Evolutionary conservation across 805 yeast species (phyloP), one percentile per base, ranked within the genome.

Genomic region (Starmera dryadoides): DNA sequence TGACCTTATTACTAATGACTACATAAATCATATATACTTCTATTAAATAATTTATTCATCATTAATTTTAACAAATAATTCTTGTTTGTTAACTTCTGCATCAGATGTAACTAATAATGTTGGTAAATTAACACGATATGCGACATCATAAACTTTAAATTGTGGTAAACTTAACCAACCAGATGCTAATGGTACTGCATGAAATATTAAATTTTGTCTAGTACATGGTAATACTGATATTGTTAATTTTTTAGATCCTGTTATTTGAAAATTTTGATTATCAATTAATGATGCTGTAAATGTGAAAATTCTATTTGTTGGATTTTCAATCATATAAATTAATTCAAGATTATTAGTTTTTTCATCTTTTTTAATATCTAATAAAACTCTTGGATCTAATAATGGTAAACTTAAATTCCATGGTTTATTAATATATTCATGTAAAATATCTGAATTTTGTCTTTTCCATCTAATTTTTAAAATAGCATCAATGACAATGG

Each of bases 311-410:
- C 81, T 66, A 3, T 82, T 68, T 0, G 94, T 81, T 12, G 94
- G 88, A 51, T 86, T 86, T 52, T 86, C 95, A 36, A 86, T 52
- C 37, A 69, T 66, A 52, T 75, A 85, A 12, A 53, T 63, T 33
- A 77, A 54, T 33, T 52, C 57, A 14, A 65, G 47, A 2, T 42
- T 44, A 23, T 46, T 50, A 25, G 45, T 16, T 11, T 45, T 43
- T 25, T 48, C 48, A 34, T 52, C 42, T 2, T 43, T 47, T 31
- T 42, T 54, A 3, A 66, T 53, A n/a, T 56, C 60, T 3, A 81
- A 64, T 25, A 84, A 56, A 3, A 80, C 77, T 37, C 93, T 58
- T 4, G 93, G 91, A 50, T 84, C 91, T 41, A 78, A 66, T 36
- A 80, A 64, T 2, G 89, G 85, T 16, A 84, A 52, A 2, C 67